phyloP scores from a whole-genome alignment of 164 flowering plant species.

The Tinospora cordifolia region DNA sequence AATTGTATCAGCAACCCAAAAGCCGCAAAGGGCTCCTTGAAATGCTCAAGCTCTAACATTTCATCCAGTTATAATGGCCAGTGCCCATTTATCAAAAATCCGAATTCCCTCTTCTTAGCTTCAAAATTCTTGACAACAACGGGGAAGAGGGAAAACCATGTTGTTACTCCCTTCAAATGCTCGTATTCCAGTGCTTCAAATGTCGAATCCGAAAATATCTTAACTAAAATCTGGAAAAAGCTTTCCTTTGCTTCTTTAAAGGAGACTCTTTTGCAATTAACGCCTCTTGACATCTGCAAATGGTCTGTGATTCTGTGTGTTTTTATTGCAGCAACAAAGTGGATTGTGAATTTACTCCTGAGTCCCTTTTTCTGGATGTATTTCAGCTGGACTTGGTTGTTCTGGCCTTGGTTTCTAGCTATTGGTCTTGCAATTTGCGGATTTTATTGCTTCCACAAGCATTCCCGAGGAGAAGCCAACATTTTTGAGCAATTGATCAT shows the following conservation, averaged over 20 bases:
- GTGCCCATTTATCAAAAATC: conserved; percentile 8
- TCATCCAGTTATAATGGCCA: background rate
- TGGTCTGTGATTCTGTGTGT: conserved; percentile 44
- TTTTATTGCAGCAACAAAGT: conserved; percentile 46
- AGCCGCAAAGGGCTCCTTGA: conserved; percentile 6
- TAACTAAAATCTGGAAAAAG: conserved; percentile 26
- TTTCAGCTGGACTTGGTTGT: conserved; percentile 89
- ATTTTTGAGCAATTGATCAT: conserved; percentile 54
- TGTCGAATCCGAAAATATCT: conserved; percentile 22
- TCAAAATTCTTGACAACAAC: background rate
- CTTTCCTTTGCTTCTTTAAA: conserved; percentile 38
- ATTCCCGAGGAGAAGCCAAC: conserved; percentile 43
- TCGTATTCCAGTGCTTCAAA: conserved; percentile 22
- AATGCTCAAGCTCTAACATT: conserved; percentile 2
- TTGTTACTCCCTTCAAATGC: conserved; percentile 23
- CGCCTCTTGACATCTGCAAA: conserved; percentile 54
- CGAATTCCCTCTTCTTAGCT: background rate
- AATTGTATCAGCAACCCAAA: conserved; percentile 10
- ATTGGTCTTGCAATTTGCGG: conserved; percentile 49
- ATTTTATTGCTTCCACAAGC: conserved; percentile 42
- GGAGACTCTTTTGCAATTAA: conserved; percentile 25
- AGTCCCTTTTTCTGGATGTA: conserved; percentile 87
- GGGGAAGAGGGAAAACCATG: conserved; percentile 16
- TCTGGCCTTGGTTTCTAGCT: conserved; percentile 86
- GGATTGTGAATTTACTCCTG: conserved; percentile 34